phyloP scores from a whole-genome alignment of 1,139 yeast species.

The Saccharomyces hybrid region DNA sequence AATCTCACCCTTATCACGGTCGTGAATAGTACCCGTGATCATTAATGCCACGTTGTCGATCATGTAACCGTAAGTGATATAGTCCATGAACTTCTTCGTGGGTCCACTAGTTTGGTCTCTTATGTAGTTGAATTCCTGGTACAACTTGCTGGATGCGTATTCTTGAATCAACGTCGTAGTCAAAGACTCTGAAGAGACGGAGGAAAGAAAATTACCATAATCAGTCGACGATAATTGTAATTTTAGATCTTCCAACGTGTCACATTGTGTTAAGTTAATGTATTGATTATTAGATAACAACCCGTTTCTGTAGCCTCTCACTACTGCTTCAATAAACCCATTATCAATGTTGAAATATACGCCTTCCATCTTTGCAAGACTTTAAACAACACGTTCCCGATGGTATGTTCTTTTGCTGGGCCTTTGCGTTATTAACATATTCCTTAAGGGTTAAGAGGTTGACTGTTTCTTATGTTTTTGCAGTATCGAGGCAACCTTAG shows the following conservation, averaged over 20 bases:
- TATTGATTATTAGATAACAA: slow-evolving; percentile 72
- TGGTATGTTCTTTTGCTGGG: not conserved
- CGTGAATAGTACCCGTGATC: slow-evolving; percentile 96
- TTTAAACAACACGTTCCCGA: not conserved
- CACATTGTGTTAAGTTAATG: slow-evolving; percentile 91
- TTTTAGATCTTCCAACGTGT: slow-evolving; percentile 85
- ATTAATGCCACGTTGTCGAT: slow-evolving; percentile 93
- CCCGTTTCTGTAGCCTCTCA: slow-evolving; percentile 88
- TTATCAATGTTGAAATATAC: slow-evolving; percentile 75
- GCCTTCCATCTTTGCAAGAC: slow-evolving; percentile 57
- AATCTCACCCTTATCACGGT: slow-evolving; percentile 81
- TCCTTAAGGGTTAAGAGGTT: slow-evolving; percentile 18
- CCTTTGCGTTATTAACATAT: not conserved
- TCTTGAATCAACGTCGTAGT: slow-evolving; percentile 74
- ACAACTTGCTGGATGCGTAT: slow-evolving; percentile 63
- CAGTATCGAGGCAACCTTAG: not conserved
- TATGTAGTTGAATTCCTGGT: slow-evolving; percentile 77
- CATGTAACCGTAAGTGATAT: slow-evolving; percentile 92
- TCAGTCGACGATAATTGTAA: slow-evolving; percentile 92
- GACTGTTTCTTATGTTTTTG: slow-evolving; percentile 11
- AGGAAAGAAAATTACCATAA: slow-evolving; percentile 82
- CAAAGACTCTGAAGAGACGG: slow-evolving; percentile 71
- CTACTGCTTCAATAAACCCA: slow-evolving; percentile 91
- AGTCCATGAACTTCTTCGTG: slow-evolving; percentile 76
- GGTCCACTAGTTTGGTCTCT: slow-evolving; percentile 78